Evolutionary conservation across 2,329 filamentous ascomycete species (phyloP), one percentile per base, ranked within the genome.

Genomic region (Aspergillus bombycis): DNA sequence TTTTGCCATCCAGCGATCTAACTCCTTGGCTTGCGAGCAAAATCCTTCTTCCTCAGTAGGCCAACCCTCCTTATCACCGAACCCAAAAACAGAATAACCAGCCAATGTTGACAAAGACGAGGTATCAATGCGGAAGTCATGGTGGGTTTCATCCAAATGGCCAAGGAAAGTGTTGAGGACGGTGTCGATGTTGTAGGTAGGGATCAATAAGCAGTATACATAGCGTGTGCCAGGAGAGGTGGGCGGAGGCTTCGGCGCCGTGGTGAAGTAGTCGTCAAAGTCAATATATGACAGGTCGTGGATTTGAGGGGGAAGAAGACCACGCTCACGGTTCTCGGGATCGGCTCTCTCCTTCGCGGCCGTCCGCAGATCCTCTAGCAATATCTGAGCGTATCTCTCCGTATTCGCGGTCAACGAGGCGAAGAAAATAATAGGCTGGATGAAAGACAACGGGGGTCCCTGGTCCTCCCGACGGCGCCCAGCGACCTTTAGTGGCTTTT

Each of bases 1-100:
- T 75, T 93, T 96, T n/a, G 94, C 93, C 91, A 99, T 92, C 94
- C 95, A 98, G 75, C 89, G 93, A 75, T 99, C 94, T 3, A 96
- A 84, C 69, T 97, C 90, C 72, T 90, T 91, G 1, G 94, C 94
- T 75, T 98, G 94, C 66, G 92, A 93, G 75, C 94, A 97, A 79
- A 94, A 99, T 0, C 94, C 94, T 70, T 95, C 91, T 63, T 90
- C 87, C 78, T 97, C 93, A 0, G 90, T 92, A 0, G 93, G 92
- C 94, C 95, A 99, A 62, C 91, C 93, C 75, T 96, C 92, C 66
- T 86, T 88, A 75, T 98, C 94, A 21, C 94, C 94, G 72, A 97
- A 91, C 0, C 95, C 95, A 80, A 98, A 98, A 0, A 98, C 93
- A 0, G 92, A 92, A 74, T 97, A 98, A 10, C 94, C 94, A 2